phyloP scores from a whole-genome alignment of 495 filamentous ascomycete species.

The Penicillium simplicissimum region DNA sequence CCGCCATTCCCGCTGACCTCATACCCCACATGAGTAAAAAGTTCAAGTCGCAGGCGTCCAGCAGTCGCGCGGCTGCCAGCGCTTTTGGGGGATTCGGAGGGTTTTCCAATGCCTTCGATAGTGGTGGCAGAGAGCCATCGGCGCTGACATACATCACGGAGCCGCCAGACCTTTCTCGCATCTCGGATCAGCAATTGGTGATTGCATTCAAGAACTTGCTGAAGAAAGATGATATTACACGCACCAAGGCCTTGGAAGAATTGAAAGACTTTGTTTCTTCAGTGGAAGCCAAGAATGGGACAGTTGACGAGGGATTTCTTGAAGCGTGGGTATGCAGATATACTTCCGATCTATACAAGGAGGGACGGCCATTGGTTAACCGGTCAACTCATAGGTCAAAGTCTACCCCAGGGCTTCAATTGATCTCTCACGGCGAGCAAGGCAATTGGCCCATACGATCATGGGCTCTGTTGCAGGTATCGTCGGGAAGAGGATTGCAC shows the following conservation, averaged over 20 bases:
- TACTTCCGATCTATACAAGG: constrained; percentile 8
- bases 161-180: constrained; percentile 74
- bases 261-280: constrained; percentile 63
- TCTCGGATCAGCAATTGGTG: constrained; percentile 76
- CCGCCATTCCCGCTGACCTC: constrained; percentile 36
- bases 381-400: constrained; percentile 59
- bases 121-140: constrained; percentile 52
- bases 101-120: constrained; percentile 48
- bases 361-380: neutral
- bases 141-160: constrained; percentile 81
- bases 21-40: constrained; percentile 64
- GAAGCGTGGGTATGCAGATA: constrained; percentile 80
- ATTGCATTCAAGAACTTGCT: constrained; percentile 88
- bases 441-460: constrained; percentile 75
- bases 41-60: constrained; percentile 72
- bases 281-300: constrained; percentile 47
- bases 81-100: constrained; percentile 50
- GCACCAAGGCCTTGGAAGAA: constrained; percentile 90
- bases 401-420: constrained; percentile 86
- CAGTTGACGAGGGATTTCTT: constrained; percentile 72
- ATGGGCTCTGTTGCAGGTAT: constrained; percentile 72
- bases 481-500: constrained; percentile 77
- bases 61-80: constrained; percentile 60
- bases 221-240: constrained; percentile 92
- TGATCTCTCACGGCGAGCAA: constrained; percentile 81